phyloP scores from a whole-genome alignment of 2,329 filamentous ascomycete genomes.

The Exophiala mesophila region DNA sequence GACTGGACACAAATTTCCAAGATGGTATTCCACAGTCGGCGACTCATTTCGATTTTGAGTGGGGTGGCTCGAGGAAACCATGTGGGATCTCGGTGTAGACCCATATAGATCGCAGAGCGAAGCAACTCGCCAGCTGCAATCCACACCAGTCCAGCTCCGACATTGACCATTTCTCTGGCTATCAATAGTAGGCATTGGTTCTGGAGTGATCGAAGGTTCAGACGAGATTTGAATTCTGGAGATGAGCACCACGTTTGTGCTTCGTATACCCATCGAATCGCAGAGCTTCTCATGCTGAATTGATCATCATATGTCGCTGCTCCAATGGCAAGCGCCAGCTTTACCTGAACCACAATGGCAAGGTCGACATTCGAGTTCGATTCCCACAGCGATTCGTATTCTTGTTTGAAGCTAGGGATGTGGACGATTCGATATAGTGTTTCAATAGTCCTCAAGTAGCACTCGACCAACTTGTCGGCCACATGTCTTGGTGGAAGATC shows the following conservation, averaged over 20 bases:
- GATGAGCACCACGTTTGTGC: constrained; percentile 52
- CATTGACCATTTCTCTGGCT: constrained; percentile 33
- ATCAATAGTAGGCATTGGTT: constrained; percentile 36
- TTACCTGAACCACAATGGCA: constrained; percentile 52
- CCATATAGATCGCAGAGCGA: constrained; percentile 57
- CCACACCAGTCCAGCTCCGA: constrained; percentile 36
- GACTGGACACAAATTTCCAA: constrained; percentile 32
- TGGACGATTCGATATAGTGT: constrained; percentile 55
- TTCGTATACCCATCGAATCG: constrained; percentile 55
- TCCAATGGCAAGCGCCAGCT: constrained; percentile 56
- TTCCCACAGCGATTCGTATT: constrained; percentile 52
- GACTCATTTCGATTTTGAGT: constrained; percentile 26
- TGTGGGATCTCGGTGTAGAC: constrained; percentile 55
- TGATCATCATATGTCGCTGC: constrained; percentile 47
- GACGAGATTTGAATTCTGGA: constrained; percentile 34
- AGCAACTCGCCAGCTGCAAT: constrained; percentile 36
- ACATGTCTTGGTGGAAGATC: constrained; percentile 60
- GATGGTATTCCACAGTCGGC: constrained; percentile 34
- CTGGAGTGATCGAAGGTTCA: constrained; percentile 51
- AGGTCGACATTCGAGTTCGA: constrained; percentile 42
- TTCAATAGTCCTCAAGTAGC: constrained; percentile 63
- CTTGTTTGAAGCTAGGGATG: constrained; percentile 50
- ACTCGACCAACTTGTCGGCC: constrained; percentile 73
- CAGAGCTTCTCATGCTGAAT: constrained; percentile 47
- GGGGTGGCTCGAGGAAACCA: constrained; percentile 27